phyloP scores from a whole-genome alignment of 2,329 filamentous ascomycete species.

The Penicillium brevicompactum region DNA sequence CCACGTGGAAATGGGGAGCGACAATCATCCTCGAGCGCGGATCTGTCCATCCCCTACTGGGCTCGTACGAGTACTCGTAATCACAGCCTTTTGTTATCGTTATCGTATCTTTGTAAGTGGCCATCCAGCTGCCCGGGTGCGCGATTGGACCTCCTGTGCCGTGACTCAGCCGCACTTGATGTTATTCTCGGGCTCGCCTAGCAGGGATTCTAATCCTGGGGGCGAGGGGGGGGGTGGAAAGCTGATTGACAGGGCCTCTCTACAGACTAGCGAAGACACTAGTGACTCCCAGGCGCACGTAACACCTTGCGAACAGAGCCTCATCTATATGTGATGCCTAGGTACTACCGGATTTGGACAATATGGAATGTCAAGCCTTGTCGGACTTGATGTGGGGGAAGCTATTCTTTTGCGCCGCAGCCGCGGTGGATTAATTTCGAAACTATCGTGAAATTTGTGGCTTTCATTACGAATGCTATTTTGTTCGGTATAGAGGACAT shows the following conservation, averaged over 20 bases:
- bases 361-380: neutral
- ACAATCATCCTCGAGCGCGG: neutral
- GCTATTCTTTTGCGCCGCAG: neutral
- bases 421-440: neutral
- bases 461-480: neutral
- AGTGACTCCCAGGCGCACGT: constrained; percentile 6
- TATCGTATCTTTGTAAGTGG: neutral
- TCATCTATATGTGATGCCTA: neutral
- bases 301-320: constrained; percentile 10
- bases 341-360: too few species aligned
- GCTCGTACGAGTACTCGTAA: neutral
- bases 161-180: neutral
- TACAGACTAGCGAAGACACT: constrained; percentile 3
- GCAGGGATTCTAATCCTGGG: neutral
- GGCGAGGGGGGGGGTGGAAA: neutral
- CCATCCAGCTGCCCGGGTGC: neutral
- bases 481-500: neutral
- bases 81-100: neutral
- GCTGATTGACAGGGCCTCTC: constrained; percentile 1
- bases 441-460: neutral
- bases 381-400: neutral
- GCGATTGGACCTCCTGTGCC: neutral
- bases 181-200: neutral
- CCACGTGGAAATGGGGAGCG: constrained; percentile 5
- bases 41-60: neutral